Percentiles rank a stretch among this genome's conserved stretches.
phyloP scores from a whole-genome alignment of 208 protist species.

The Phytomonas serpens region DNA sequence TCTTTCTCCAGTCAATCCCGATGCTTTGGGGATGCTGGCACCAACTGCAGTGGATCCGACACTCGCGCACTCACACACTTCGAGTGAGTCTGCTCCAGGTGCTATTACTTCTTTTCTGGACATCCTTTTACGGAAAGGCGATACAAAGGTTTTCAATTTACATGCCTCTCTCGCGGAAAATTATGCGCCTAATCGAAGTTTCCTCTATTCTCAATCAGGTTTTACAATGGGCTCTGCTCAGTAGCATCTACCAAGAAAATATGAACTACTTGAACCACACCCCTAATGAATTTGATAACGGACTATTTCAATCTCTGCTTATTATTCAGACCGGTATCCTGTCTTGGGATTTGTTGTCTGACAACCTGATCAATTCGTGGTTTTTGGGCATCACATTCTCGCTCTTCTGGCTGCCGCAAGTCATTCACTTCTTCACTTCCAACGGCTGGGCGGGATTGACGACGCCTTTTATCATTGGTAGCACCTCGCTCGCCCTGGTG shows the following conservation, averaged over 20 bases:
- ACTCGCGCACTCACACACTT: slow-evolving; percentile 20
- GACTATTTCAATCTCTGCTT: background rate
- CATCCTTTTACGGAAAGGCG: slow-evolving; percentile 1
- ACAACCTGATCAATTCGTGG: background rate
- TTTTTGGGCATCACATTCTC: background rate
- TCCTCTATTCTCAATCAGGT: slow-evolving; percentile 1
- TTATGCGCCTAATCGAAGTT: background rate
- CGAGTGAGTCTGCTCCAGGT: slow-evolving; percentile 16
- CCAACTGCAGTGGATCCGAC: slow-evolving; percentile 13
- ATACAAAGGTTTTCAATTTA: background rate
- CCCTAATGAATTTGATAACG: background rate
- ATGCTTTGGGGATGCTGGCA: background rate
- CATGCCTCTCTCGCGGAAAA: background rate
- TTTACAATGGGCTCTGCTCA: background rate
- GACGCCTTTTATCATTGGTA: slow-evolving; percentile 10
- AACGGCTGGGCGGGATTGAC: slow-evolving; percentile 16
- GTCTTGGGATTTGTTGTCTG: background rate
- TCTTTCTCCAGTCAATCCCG: background rate
- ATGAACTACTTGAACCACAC: slow-evolving; percentile 1
- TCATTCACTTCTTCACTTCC: slow-evolving; percentile 1
- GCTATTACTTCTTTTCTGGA: slow-evolving; percentile 9
- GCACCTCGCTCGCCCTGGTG: background rate
- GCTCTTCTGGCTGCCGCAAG: slow-evolving; percentile 20
- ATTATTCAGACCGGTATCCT: slow-evolving; percentile 4
- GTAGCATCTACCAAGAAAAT: background rate